Percentiles rank a stretch among this genome's conserved stretches.
Evolutionary conservation across 2,329 filamentous ascomycete species (phyloP).

Genomic region (Penicillium sp.): DNA sequence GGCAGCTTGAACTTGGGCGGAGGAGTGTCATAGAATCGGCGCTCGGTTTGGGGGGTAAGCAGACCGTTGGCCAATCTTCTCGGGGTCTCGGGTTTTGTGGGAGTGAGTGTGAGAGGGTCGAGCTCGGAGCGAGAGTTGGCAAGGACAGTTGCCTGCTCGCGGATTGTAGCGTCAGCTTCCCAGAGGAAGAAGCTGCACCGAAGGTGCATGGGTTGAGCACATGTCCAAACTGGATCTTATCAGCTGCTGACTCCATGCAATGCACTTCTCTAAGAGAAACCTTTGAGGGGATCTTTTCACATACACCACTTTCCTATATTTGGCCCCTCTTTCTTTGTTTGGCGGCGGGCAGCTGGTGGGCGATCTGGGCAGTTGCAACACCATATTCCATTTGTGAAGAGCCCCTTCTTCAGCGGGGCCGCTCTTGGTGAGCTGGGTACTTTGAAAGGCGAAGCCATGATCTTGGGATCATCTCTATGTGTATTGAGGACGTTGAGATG

Average conservation of each 20-base stretch:
- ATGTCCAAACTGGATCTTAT: conserved; percentile 54
- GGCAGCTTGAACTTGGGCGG: conserved; percentile 18
- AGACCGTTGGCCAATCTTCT: conserved; percentile 23
- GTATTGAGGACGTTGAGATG: background rate
- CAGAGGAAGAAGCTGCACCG: conserved; percentile 64
- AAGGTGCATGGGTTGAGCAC: conserved; percentile 51
- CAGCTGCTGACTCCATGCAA: background rate
- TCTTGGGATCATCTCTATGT: conserved; percentile 14
- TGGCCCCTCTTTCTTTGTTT: conserved; percentile 58
- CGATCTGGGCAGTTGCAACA: conserved; percentile 59
- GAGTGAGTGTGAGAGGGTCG: conserved; percentile 6
- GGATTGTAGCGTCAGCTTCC: conserved; percentile 58
- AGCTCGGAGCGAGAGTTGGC: conserved; percentile 54
- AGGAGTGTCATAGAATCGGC: conserved; percentile 14
- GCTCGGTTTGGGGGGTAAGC: conserved; percentile 38
- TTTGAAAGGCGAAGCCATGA: conserved; percentile 30
- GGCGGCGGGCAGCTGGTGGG: conserved; percentile 56
- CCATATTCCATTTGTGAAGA: conserved; percentile 50
- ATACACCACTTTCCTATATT: conserved; percentile 60
- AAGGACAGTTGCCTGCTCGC: conserved; percentile 54
- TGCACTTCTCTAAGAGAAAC: background rate
- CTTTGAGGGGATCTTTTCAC: conserved; percentile 9
- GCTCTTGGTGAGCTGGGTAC: conserved; percentile 20
- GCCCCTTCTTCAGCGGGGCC: conserved; percentile 33
- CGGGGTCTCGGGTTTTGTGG: conserved; percentile 13